Base-by-base conservation (phyloP, 257 asterid genomes). In the Anisodus acutangulus region DNA sequence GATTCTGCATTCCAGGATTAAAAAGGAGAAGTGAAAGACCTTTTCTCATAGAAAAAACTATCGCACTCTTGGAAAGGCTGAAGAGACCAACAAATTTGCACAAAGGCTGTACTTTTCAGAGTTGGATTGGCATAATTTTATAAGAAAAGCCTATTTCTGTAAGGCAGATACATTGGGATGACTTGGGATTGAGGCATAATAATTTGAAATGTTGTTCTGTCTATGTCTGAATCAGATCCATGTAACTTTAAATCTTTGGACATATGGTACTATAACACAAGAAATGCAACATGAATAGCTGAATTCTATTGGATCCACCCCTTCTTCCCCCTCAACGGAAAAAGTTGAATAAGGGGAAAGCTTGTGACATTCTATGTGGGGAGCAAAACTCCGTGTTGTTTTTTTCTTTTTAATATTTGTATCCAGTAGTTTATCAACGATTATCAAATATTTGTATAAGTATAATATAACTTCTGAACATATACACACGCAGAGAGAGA, bases 1-100 rank as follows among this genome's bases (percentile, higher is more conserved):
- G 79, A 19, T 22, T 71, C 37, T 70, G 57, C 79, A 70, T 43
- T 45, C 79, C 79, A 43, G 17, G 57, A 37, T 70, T 17, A n/a
- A 70, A 43, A 43, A 17, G 37, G 79, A 70, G 57, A 70, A 43
- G 37, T 43, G 57, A 70, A 70, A 70, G 37, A 70, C 37, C 0
- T 4, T 57, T 70, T 43, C 57, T 70, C 79, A 70, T 43, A 9
- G 79, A 43, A 55, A 70, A 70, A 70, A 55, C 57, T 43, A 37
- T 9, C 10, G 0, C 10, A 9, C 57, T 45, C 39, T 71, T 71
- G 59, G 58, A 71, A 71, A 71, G 58, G 80, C n/a, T n/a, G n/a
- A 71, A n/a, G 5, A 5, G 58, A 45, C n/a, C 10, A 71, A 71
- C 79, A 71, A 71, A 45, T 31, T 45, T 1, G 41, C 58, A 71